These are phyloP conservation scores for Solanum corneliomulleri DNA, from an alignment of 257 asterid genomes.

Conservation along the genomic window DNA sequence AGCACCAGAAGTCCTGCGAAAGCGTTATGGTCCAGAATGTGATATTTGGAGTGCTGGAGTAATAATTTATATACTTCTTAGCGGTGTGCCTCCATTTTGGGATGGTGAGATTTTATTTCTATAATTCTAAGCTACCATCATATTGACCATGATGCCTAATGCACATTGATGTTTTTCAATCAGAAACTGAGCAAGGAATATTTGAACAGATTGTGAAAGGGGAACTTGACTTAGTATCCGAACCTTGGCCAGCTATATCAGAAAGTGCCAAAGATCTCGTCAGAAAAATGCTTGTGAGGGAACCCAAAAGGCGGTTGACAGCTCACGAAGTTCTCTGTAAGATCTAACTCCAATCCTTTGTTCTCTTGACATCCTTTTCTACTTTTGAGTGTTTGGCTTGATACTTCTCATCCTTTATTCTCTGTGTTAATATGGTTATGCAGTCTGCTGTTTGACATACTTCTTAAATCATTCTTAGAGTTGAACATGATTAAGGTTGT, in stretches of 20 bases:
- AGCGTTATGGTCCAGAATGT: slow-evolving; percentile 53
- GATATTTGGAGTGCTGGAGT: slow-evolving; percentile 75
- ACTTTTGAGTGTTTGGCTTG: background rate
- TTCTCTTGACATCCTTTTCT: background rate
- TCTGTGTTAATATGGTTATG: background rate
- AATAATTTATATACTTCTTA: slow-evolving; percentile 44
- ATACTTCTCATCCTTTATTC: background rate
- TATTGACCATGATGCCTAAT: background rate
- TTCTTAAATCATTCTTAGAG: background rate
- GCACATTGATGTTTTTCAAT: background rate
- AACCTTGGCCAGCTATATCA: slow-evolving; percentile 64
- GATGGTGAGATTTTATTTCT: slow-evolving; percentile 32
- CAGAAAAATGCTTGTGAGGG: slow-evolving; percentile 49
- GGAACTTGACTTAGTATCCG: slow-evolving; percentile 55
- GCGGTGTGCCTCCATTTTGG: slow-evolving; percentile 72
- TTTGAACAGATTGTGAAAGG: slow-evolving; percentile 65
- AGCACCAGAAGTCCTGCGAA: slow-evolving; percentile 52
- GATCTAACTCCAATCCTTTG: slow-evolving; percentile 5
- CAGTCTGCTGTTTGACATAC: background rate
- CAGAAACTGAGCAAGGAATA: slow-evolving; percentile 60
- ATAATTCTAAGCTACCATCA: background rate
- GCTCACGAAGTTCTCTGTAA: slow-evolving; percentile 68
- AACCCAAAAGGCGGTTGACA: slow-evolving; percentile 46
- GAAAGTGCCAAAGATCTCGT: slow-evolving; percentile 59
- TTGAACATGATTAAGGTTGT: background rate